phyloP scores from a whole-genome alignment of 1,284 basidiomycete genomes.

The Tilletiaria anomala region DNA sequence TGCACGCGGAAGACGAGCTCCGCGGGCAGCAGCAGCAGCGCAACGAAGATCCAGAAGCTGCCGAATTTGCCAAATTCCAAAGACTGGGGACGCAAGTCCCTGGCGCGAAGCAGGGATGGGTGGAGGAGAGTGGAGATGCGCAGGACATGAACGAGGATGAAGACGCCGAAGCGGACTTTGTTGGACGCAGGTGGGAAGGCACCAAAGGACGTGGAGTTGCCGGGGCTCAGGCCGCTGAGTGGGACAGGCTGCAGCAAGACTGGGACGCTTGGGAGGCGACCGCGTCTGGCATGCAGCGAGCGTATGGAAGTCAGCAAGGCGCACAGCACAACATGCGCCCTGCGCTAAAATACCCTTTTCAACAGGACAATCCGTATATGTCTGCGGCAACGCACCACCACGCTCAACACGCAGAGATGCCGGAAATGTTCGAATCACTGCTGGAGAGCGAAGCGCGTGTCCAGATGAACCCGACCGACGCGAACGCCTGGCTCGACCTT shows the following conservation, averaged over 20 bases:
- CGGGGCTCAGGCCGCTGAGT: conserved; percentile 43
- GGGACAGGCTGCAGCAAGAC: conserved; percentile 57
- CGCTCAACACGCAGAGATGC: conserved; percentile 2
- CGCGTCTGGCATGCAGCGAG: conserved; percentile 13
- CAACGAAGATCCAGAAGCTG: conserved; percentile 30
- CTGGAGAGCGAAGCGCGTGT: conserved; percentile 81
- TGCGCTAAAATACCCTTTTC: conserved; percentile 28
- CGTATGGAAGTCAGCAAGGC: conserved; percentile 5
- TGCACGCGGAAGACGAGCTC: too few species aligned
- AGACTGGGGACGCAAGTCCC: conserved; percentile 16
- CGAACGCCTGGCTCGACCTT: conserved; percentile 71
- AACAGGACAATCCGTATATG: conserved; percentile 31
- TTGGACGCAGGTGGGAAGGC: conserved; percentile 29
- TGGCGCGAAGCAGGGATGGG: conserved; percentile 7
- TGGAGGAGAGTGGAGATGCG: background rate
- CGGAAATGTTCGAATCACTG: conserved; percentile 16
- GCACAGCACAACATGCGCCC: background rate
- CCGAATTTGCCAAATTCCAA: conserved; percentile 25
- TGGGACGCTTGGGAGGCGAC: conserved; percentile 52
- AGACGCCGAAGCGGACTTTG: conserved; percentile 38
- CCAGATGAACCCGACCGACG: conserved; percentile 59
- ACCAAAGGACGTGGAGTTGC: conserved; percentile 16
- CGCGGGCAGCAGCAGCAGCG: too few species aligned
- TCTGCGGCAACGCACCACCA: conserved; percentile 16
- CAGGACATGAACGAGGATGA: conserved; percentile 8